Evolutionary conservation across 129 eudicot species (phyloP).

Genomic region (Apium graveolens): DNA sequence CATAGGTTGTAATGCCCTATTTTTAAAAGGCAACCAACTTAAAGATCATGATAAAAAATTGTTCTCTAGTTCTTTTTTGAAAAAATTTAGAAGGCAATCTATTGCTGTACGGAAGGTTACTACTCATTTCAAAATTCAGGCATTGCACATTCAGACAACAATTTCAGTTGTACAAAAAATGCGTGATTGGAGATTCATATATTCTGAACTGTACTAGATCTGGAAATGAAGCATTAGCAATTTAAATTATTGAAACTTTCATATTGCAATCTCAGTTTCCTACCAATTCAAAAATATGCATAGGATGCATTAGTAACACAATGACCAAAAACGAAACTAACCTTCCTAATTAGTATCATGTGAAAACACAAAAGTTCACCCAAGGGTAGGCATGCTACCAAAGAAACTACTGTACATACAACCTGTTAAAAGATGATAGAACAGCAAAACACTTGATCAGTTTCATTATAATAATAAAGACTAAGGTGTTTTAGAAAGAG

Average conservation of each 20-base stretch:
- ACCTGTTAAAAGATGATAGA: conserved; percentile 33
- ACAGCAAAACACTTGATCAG: neutral
- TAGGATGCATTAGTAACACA: neutral
- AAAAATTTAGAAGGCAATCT: neutral
- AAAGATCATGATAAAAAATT: neutral
- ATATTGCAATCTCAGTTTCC: neutral
- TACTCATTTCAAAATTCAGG: neutral
- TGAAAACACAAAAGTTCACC: conserved; percentile 95
- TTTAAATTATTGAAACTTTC: neutral
- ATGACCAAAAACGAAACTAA: conserved; percentile 15
- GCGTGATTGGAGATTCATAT: neutral
- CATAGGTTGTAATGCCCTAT: conserved; percentile 96
- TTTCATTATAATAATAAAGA: neutral
- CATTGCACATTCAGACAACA: neutral
- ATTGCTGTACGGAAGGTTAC: neutral
- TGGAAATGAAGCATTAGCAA: neutral
- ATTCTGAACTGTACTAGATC: neutral
- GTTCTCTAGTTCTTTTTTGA: neutral
- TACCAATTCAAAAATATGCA: neutral
- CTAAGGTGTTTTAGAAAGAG: neutral
- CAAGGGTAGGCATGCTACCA: conserved; percentile 83
- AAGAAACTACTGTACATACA: conserved; percentile 71
- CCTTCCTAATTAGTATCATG: conserved; percentile 89
- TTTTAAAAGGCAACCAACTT: neutral
- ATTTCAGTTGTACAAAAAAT: neutral